Percentiles rank a stretch among this genome's conserved stretches.
These are phyloP conservation scores for Microstegium vimineum DNA, from an alignment of 176 grass and related monocot genomes.

Conservation along the genomic window DNA sequence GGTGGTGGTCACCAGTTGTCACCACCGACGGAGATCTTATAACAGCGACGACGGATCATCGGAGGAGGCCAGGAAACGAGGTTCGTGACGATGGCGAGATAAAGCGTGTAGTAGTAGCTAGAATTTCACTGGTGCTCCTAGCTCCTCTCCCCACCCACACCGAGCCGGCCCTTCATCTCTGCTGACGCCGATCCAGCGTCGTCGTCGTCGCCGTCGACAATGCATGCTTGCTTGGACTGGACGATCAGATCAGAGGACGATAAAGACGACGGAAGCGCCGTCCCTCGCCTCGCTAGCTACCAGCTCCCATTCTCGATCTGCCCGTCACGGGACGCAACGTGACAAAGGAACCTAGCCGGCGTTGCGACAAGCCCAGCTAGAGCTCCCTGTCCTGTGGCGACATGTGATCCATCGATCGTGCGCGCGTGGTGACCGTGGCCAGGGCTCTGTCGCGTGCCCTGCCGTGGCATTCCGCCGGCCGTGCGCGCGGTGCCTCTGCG, in stretches of 20 bases:
- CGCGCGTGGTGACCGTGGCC: too few relatives aligned
- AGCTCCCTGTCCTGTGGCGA: constrained; percentile 1
- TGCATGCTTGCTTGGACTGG: not conserved
- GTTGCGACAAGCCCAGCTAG: not conserved
- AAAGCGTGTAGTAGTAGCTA: not conserved
- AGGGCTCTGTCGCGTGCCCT: too few relatives aligned
- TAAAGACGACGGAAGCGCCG: too few relatives aligned
- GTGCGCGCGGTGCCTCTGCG: too few relatives aligned
- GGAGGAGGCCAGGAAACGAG: not conserved
- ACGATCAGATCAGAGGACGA: not conserved
- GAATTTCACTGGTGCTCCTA: not conserved
- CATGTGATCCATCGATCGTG: not conserved
- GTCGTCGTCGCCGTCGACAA: not conserved
- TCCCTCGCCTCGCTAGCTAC: too few relatives aligned
- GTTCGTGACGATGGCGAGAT: not conserved
- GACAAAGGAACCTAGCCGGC: too few relatives aligned
- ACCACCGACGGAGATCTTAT: not conserved
- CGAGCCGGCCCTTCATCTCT: not conserved
- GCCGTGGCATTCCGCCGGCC: too few relatives aligned
- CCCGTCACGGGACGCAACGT: too few relatives aligned
- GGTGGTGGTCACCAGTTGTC: not conserved
- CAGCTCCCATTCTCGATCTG: too few relatives aligned
- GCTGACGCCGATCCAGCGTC: not conserved
- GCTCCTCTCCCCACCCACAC: not conserved
- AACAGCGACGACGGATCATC: not conserved